phyloP scores from a whole-genome alignment of 352 stramenopile genomes.

The Aphanomyces cochlioides region DNA sequence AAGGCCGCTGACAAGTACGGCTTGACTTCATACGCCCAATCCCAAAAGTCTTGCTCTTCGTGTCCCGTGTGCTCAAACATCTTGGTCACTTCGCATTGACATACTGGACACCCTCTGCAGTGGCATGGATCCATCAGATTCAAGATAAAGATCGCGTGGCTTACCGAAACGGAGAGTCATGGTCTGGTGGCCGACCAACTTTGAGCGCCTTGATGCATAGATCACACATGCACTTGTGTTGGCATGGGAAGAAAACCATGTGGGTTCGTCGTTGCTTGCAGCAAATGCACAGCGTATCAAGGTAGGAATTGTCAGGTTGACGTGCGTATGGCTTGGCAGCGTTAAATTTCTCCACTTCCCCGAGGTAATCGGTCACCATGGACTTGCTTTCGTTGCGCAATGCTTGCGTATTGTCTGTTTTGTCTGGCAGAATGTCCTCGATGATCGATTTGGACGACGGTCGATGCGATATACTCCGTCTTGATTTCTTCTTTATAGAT shows the following conservation, averaged over 20 bases:
- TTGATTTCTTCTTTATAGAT: neutral
- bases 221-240: slow-evolving; percentile 66
- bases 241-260: slow-evolving; percentile 58
- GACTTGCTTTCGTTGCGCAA: slow-evolving; percentile 17
- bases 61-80: slow-evolving; percentile 52
- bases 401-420: neutral
- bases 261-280: slow-evolving; percentile 38
- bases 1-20: slow-evolving; percentile 45
- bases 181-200: neutral
- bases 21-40: slow-evolving; percentile 51
- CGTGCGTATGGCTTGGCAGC: slow-evolving; percentile 51
- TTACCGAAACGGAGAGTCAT: no score
- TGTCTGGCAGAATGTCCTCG: neutral
- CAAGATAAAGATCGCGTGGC: neutral
- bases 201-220: slow-evolving; percentile 37
- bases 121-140: neutral
- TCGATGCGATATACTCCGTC: slow-evolving; percentile 5
- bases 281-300: slow-evolving; percentile 44
- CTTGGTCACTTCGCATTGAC: slow-evolving; percentile 54
- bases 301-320: slow-evolving; percentile 43
- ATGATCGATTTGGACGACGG: neutral
- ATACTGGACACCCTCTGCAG: slow-evolving; percentile 56
- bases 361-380: slow-evolving; percentile 56
- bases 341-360: slow-evolving; percentile 49
- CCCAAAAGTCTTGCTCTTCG: slow-evolving; percentile 62